These are phyloP conservation scores for Pseudogymnoascus sp. DNA, from an alignment of 2,329 filamentous ascomycete species.

Conservation along the genomic window DNA sequence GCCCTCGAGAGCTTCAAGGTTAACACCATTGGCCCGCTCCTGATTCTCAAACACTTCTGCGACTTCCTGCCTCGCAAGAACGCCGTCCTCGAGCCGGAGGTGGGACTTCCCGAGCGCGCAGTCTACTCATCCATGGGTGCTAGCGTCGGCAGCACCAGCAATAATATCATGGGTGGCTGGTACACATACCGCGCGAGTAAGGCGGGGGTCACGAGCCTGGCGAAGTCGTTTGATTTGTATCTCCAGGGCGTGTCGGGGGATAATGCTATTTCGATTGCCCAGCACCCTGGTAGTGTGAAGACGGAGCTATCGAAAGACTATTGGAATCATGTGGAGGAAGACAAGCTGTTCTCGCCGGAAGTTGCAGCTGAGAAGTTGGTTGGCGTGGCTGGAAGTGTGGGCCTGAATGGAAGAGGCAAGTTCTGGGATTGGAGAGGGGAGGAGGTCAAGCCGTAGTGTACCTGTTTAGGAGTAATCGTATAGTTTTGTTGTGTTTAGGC, in stretches of 20 bases:
- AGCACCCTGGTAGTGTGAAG: constrained; percentile 75
- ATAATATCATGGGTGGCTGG: constrained; percentile 71
- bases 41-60: constrained; percentile 69
- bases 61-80: constrained; percentile 56
- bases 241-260: constrained; percentile 47
- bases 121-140: constrained; percentile 70
- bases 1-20: constrained; percentile 63
- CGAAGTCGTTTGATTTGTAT: constrained; percentile 63
- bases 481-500: not conserved
- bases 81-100: constrained; percentile 29
- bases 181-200: constrained; percentile 74
- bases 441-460: constrained; percentile 36
- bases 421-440: constrained; percentile 64
- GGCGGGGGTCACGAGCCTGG: constrained; percentile 61
- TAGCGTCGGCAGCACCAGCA: constrained; percentile 63
- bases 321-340: constrained; percentile 54
- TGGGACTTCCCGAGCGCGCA: constrained; percentile 42
- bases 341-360: constrained; percentile 56
- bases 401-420: constrained; percentile 45
- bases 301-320: constrained; percentile 65
- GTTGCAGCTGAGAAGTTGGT: constrained; percentile 58
- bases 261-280: constrained; percentile 56
- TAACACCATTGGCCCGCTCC: constrained; percentile 64
- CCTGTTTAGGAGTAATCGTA: not conserved
- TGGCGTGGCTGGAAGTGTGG: constrained; percentile 43